These are phyloP conservation scores for Coniochaeta sp. DNA, from an alignment of 2,329 filamentous ascomycete species.

Conservation along the genomic window DNA sequence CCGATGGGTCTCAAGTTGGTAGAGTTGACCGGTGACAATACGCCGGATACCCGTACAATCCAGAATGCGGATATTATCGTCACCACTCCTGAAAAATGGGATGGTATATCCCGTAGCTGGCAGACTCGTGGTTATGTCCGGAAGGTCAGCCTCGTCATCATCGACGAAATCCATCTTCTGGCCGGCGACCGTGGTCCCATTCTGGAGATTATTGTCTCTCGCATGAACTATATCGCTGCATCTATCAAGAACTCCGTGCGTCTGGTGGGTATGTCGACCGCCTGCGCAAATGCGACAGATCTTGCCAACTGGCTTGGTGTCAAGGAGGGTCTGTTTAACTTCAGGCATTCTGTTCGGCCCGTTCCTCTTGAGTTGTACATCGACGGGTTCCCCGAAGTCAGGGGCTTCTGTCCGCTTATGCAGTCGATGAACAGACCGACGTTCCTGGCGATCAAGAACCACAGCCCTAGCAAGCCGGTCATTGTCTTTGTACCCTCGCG, in stretches of 20 bases:
- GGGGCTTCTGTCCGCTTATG: conserved; percentile 96
- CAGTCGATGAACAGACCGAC: conserved; percentile 98
- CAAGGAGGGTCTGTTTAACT: conserved; percentile 93
- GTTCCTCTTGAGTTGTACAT: conserved; percentile 96
- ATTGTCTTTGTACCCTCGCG: conserved; percentile 98
- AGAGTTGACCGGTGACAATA: conserved; percentile 91
- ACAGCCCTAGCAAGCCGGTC: conserved; percentile 92
- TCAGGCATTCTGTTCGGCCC: conserved; percentile 91
- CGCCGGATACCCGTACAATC: conserved; percentile 92
- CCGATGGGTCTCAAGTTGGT: conserved; percentile 87
- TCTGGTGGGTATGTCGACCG: conserved; percentile 97
- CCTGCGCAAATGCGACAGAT: conserved; percentile 91
- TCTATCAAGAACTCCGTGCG: conserved; percentile 86
- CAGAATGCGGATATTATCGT: conserved; percentile 96
- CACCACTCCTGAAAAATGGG: conserved; percentile 99
- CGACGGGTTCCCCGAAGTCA: conserved; percentile 90
- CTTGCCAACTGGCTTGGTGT: conserved; percentile 95
- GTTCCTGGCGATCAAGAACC: conserved; percentile 91
- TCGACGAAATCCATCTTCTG: conserved; percentile 96
- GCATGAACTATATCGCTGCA: conserved; percentile 98
- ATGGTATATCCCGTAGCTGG: conserved; percentile 98
- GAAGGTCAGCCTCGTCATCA: conserved; percentile 92
- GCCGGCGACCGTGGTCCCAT: conserved; percentile 95
- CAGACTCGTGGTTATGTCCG: conserved; percentile 94
- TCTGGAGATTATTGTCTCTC: conserved; percentile 88